These are phyloP conservation scores for Ganoderma sinense DNA, from an alignment of 1,284 basidiomycete species.

Conservation along the genomic window DNA sequence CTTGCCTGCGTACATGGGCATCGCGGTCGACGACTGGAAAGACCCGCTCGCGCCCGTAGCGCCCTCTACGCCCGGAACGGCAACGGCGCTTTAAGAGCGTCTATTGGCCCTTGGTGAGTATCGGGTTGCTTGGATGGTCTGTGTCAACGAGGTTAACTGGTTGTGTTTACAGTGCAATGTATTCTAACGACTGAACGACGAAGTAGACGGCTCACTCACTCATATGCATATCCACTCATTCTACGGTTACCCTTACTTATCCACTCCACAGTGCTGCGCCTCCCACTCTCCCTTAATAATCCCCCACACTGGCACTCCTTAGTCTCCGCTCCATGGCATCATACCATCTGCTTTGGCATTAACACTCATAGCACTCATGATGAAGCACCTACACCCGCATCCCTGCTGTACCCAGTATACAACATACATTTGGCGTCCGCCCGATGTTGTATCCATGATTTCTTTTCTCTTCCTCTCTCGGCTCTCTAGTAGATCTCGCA, in stretches of 20 bases:
- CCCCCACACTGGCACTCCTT: neutral
- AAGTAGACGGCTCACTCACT: conserved; percentile 4
- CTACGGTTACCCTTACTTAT: conserved; percentile 6
- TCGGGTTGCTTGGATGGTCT: neutral
- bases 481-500: neutral
- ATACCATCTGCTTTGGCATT: conserved; percentile 3
- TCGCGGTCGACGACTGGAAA: conserved; percentile 31
- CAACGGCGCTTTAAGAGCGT: neutral
- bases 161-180: neutral
- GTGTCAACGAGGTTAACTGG: neutral
- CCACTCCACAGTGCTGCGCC: neutral
- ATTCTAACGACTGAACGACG: conserved; percentile 1
- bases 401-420: conserved; percentile 14
- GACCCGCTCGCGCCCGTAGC: conserved; percentile 21
- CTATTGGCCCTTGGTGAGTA: neutral
- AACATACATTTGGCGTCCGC: conserved; percentile 2
- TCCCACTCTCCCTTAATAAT: neutral
- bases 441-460: conserved; percentile 14
- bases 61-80: neutral
- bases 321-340: neutral
- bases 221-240: conserved; percentile 13
- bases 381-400: conserved; percentile 8
- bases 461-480: neutral
- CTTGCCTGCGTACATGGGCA: conserved; percentile 28
- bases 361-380: neutral